Percentiles rank a stretch among this genome's conserved stretches.
These are phyloP conservation scores for Coemansia javaensis DNA, from an alignment of 192 early-diverging fungal species.

Conservation along the genomic window DNA sequence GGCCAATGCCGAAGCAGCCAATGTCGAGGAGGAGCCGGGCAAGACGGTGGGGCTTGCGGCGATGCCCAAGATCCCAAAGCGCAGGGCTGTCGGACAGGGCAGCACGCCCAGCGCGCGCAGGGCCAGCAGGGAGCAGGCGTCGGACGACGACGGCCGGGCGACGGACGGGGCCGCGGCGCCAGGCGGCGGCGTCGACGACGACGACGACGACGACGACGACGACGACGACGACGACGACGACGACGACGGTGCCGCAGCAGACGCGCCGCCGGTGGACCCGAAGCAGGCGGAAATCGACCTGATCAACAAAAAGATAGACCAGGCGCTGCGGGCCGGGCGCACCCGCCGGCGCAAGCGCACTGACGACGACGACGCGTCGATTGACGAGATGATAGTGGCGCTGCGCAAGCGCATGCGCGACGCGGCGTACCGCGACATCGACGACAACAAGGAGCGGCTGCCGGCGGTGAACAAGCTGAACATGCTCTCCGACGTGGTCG, in stretches of 20 bases:
- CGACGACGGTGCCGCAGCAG: constrained; percentile 2
- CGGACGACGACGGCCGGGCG: no score
- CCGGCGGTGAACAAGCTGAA: constrained; percentile 51
- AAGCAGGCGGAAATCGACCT: constrained; percentile 45
- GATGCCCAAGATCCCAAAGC: constrained; percentile 47
- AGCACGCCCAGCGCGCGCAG: neutral
- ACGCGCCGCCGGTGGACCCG: constrained; percentile 22
- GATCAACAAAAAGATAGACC: constrained; percentile 41
- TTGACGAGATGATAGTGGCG: constrained; percentile 47
- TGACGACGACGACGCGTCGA: constrained; percentile 44
- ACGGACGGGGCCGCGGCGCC: no score
- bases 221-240: neutral
- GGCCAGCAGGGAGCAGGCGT: no score
- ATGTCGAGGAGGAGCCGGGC: neutral
- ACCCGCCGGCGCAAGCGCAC: constrained; percentile 41
- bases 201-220: constrained; percentile 1
- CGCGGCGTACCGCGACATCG: constrained; percentile 46
- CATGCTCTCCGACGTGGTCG: constrained; percentile 46
- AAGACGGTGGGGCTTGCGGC: constrained; percentile 2
- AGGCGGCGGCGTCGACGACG: no score
- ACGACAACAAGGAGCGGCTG: constrained; percentile 47
- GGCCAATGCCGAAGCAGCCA: no score
- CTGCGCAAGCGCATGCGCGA: constrained; percentile 51
- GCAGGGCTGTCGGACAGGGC: neutral
- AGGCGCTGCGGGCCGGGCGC: constrained; percentile 33